phyloP scores from a whole-genome alignment of 2,329 filamentous ascomycete species.

The Pestalotiopsis sp. region DNA sequence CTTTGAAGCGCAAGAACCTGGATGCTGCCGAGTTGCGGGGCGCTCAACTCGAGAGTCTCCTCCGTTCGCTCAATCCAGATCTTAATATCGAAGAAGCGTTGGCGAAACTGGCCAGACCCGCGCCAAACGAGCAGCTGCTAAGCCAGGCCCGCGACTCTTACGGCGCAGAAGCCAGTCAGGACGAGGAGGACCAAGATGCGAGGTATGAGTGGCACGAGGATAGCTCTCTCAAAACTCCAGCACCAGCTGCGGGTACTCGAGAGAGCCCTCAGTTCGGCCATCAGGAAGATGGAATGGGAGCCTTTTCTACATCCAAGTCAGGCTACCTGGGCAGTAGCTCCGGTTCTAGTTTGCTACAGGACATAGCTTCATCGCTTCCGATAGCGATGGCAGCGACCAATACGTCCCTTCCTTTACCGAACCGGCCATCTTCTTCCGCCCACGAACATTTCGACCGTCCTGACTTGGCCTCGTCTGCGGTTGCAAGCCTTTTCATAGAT shows the following conservation, averaged over 20 bases:
- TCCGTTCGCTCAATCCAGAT: constrained; percentile 27
- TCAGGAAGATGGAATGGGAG: constrained; percentile 26
- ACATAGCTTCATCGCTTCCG: constrained; percentile 16
- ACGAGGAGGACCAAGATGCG: constrained; percentile 4
- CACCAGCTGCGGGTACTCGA: constrained; percentile 2
- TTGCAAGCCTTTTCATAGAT: constrained; percentile 31
- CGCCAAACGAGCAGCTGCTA: not conserved
- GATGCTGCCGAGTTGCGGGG: constrained; percentile 31
- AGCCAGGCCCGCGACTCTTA: not conserved
- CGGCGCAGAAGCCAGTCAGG: constrained; percentile 9
- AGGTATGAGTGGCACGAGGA: constrained; percentile 23
- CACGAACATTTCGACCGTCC: not conserved
- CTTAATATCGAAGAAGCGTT: constrained; percentile 25
- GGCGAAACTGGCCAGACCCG: constrained; percentile 1
- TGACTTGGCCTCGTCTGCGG: constrained; percentile 12
- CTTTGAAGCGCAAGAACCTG: constrained; percentile 35
- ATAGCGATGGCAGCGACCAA: not conserved
- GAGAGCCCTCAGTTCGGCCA: constrained; percentile 10
- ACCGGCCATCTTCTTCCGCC: not conserved
- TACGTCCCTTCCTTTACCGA: not conserved
- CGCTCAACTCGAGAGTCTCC: constrained; percentile 25
- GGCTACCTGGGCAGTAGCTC: constrained; percentile 29
- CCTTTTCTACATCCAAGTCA: constrained; percentile 20
- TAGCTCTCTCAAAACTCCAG: not conserved
- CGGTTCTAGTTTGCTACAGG: constrained; percentile 25